Evolutionary conservation across 2,329 filamentous ascomycete genomes (phyloP).

Genomic region (Claviceps pazoutovae): DNA sequence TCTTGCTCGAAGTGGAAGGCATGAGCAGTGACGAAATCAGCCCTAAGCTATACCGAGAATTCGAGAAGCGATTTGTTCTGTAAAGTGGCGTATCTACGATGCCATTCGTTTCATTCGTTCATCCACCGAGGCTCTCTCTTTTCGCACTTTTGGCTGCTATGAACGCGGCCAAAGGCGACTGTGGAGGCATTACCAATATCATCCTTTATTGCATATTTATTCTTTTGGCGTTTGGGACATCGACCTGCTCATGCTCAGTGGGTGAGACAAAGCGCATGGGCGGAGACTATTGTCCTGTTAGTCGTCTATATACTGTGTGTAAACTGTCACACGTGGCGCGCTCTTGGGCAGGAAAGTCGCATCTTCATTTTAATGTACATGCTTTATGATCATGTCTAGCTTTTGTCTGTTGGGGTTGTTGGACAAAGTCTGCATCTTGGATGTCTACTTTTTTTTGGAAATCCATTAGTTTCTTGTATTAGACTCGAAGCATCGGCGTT

Average conservation of each 20-base stretch:
- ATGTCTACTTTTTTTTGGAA: neutral
- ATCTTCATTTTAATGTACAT: constrained; percentile 1
- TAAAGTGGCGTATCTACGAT: constrained; percentile 2
- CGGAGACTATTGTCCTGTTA: too few species aligned
- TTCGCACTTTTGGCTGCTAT: neutral
- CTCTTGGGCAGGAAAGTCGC: neutral
- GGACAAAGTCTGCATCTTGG: too few species aligned
- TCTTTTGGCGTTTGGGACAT: neutral
- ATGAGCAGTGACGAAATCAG: constrained; percentile 90
- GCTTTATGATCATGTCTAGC: neutral
- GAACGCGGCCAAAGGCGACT: neutral
- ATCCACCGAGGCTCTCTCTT: too few species aligned
- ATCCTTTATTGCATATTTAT: neutral
- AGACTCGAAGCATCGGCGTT: neutral
- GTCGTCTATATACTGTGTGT: neutral
- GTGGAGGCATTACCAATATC: neutral
- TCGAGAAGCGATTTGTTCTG: constrained; percentile 56
- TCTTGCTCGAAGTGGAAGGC: constrained; percentile 76
- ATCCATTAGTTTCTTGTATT: neutral
- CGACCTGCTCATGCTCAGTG: neutral
- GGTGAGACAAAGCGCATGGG: neutral
- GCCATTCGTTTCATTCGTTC: neutral
- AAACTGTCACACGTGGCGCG: neutral
- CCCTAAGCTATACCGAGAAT: constrained; percentile 73
- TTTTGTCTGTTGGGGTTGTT: neutral